Evolutionary conservation across 768 basidiomycete species (phyloP).

Genomic region (Mycena chlorophos): DNA sequence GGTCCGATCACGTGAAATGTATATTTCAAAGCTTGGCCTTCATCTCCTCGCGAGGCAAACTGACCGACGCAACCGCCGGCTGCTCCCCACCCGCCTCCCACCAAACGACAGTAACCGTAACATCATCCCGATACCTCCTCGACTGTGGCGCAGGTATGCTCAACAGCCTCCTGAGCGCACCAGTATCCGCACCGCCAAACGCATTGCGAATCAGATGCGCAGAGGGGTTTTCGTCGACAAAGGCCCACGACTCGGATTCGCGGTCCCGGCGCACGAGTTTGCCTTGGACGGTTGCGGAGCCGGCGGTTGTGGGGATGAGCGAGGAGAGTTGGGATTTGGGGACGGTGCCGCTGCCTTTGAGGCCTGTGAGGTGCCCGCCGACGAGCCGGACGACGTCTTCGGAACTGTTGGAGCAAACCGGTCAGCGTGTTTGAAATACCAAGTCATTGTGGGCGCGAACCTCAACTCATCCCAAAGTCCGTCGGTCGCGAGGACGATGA

Average conservation of each 20-base stretch:
- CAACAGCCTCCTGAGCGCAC: conserved; percentile 55
- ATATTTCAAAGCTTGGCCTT: conserved; percentile 64
- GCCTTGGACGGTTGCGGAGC: conserved; percentile 61
- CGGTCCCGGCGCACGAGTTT: conserved; percentile 47
- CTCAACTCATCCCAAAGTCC: conserved; percentile 73
- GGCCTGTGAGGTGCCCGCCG: conserved; percentile 73
- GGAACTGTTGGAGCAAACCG: conserved; percentile 51
- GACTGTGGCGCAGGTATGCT: conserved; percentile 85
- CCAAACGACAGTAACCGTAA: conserved; percentile 82
- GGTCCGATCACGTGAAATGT: too few species aligned
- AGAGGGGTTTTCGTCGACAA: conserved; percentile 75
- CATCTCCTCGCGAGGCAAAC: conserved; percentile 24
- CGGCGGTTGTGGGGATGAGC: conserved; percentile 57
- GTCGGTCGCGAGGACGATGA: conserved; percentile 89
- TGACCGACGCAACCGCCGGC: conserved; percentile 34
- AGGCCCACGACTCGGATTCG: conserved; percentile 57
- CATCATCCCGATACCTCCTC: conserved; percentile 78
- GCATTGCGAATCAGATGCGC: conserved; percentile 89
- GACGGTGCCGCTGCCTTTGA: conserved; percentile 54
- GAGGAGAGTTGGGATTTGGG: conserved; percentile 56
- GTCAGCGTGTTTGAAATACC: neutral
- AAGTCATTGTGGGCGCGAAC: conserved; percentile 23
- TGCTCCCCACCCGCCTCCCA: conserved; percentile 70
- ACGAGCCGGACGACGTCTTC: conserved; percentile 88
- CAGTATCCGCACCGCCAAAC: conserved; percentile 79